A percentile compares a stretch with the other conserved stretches of the same genome.
Evolutionary conservation across 2,329 filamentous ascomycete genomes (phyloP).

Genomic region (Epichloe coenophiala): DNA sequence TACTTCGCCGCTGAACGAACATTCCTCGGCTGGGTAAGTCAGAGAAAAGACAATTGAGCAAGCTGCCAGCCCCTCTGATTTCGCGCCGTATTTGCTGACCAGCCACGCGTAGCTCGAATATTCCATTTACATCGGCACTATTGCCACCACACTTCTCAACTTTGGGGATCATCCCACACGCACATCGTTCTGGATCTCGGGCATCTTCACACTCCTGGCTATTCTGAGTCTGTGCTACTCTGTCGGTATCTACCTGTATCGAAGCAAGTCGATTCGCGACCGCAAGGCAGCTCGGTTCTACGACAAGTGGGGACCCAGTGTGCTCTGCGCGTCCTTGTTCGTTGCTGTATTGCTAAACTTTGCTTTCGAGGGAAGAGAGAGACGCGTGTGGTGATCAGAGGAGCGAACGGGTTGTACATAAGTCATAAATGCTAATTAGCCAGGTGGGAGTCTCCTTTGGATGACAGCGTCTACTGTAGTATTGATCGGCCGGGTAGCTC

Average conservation of each 20-base stretch:
- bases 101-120: conserved; percentile 60
- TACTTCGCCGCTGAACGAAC: conserved; percentile 94
- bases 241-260: conserved; percentile 74
- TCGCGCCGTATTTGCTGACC: conserved; percentile 9
- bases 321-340: conserved; percentile 62
- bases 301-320: conserved; percentile 72
- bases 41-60: too few species aligned
- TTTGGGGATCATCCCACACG: conserved; percentile 48
- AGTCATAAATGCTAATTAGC: too few species aligned
- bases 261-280: conserved; percentile 71
- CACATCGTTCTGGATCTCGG: conserved; percentile 54
- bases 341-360: conserved; percentile 68
- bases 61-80: neutral
- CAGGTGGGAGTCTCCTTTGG: too few species aligned
- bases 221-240: conserved; percentile 69
- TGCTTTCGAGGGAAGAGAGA: conserved; percentile 56
- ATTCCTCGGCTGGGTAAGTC: conserved; percentile 77
- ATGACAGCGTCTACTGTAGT: too few species aligned
- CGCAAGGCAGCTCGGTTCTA: conserved; percentile 82
- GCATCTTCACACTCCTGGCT: conserved; percentile 72
- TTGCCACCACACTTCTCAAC: conserved; percentile 73
- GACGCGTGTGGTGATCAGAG: conserved; percentile 35
- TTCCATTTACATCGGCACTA: conserved; percentile 82
- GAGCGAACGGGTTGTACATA: too few species aligned
- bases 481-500: neutral